Evolutionary conservation across 176 grass and related monocot species (phyloP).

Genomic region (Tuctoria greenei): DNA sequence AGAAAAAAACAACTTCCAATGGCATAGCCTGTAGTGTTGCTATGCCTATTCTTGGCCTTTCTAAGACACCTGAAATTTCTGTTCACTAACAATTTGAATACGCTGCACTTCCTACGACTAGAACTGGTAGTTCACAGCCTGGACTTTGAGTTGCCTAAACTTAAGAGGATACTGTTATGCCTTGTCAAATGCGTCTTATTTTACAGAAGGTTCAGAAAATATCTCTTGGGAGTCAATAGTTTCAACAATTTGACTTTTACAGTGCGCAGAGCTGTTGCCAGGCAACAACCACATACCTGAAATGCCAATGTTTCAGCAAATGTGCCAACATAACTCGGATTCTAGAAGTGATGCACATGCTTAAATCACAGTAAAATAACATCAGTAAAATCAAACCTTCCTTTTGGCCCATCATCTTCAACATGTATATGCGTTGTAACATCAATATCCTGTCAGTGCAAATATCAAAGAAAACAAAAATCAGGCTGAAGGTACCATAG

Average conservation of each 20-base stretch:
- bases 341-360: neutral
- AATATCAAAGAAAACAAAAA: constrained; percentile 26
- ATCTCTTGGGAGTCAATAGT: neutral
- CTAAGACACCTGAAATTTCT: neutral
- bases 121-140: too few species aligned
- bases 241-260: constrained; percentile 1
- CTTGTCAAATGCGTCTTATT: neutral
- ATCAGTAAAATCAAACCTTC: constrained; percentile 60
- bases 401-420: constrained; percentile 89
- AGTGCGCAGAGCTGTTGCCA: neutral
- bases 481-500: neutral
- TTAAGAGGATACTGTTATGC: too few species aligned
- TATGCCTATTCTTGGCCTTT: neutral
- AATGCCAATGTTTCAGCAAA: constrained; percentile 16
- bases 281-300: constrained; percentile 11
- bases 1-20: neutral
- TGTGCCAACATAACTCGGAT: constrained; percentile 2
- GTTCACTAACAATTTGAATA: neutral
- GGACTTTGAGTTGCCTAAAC: too few species aligned
- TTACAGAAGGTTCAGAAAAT: neutral
- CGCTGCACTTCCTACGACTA: too few species aligned
- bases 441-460: constrained; percentile 63
- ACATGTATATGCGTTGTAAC: constrained; percentile 81
- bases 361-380: constrained; percentile 24
- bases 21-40: neutral